Conservation (phyloP, 2,329 filamentous ascomycete genomes). For the Plenodomus tracheiphilus region DNA sequence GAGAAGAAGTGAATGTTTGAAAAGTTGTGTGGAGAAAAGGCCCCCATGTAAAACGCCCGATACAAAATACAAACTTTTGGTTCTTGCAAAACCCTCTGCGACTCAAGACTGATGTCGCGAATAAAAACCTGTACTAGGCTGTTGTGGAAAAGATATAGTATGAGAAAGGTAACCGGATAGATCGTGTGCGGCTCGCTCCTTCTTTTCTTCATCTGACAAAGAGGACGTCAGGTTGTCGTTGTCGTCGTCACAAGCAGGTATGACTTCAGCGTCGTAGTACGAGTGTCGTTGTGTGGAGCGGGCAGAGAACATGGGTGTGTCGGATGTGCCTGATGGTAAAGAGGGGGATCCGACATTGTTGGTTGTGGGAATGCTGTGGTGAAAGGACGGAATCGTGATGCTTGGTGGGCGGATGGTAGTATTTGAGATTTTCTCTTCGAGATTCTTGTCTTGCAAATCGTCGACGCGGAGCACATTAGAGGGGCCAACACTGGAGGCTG, state of each 20-base stretch:
- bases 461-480: slow-evolving; percentile 12
- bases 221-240: not conserved
- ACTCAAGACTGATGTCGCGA: not conserved
- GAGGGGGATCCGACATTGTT: slow-evolving; percentile 9
- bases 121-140: not conserved
- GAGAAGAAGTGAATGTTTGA: not conserved
- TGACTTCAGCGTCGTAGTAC: not conserved
- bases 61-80: not conserved
- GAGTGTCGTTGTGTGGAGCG: not conserved
- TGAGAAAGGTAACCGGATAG: slow-evolving; percentile 1
- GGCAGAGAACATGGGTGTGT: not conserved
- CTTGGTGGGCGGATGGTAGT: slow-evolving; percentile 37
- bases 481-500: slow-evolving; percentile 8
- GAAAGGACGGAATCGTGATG: slow-evolving; percentile 26
- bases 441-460: slow-evolving; percentile 20
- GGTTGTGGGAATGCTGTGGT: slow-evolving; percentile 20
- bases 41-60: too few species aligned
- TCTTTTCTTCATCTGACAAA: not conserved
- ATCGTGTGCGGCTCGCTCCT: not conserved
- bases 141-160: not conserved
- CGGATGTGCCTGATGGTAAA: slow-evolving; percentile 3
- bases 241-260: not conserved
- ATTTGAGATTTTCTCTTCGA: slow-evolving; percentile 37
- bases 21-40: not conserved
- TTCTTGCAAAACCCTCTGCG: not conserved